phyloP scores from a whole-genome alignment of 257 asterid species.

The Primulina huaijiensis region DNA sequence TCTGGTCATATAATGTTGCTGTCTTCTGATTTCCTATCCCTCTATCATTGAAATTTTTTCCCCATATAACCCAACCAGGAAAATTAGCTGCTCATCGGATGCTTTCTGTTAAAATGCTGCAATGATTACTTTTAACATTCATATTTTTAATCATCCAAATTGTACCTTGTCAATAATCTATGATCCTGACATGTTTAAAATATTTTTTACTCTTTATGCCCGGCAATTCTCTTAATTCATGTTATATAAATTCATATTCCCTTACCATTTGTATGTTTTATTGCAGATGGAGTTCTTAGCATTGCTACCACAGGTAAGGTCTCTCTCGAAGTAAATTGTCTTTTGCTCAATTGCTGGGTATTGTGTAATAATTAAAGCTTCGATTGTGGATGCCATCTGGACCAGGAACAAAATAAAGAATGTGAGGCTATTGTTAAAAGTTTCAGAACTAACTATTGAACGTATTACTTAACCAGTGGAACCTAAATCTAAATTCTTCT shows the following conservation, averaged over 20 bases:
- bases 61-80: neutral
- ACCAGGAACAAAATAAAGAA: neutral
- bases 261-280: conserved; percentile 26
- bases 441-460: neutral
- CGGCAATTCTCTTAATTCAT: neutral
- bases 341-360: neutral
- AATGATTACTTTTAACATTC: neutral
- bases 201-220: conserved; percentile 20
- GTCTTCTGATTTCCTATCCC: conserved; percentile 20
- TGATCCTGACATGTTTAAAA: conserved; percentile 3
- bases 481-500: neutral
- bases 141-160: neutral
- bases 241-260: conserved; percentile 12
- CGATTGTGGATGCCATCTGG: neutral
- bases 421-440: neutral
- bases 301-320: conserved; percentile 74
- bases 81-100: conserved; percentile 15
- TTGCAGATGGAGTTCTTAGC: conserved; percentile 72
- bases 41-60: conserved; percentile 6
- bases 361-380: neutral
- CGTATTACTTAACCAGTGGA: no score
- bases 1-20: conserved; percentile 4
- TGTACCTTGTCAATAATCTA: conserved; percentile 2
- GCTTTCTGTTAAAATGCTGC: conserved; percentile 16
- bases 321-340: neutral